These are phyloP conservation scores for Claviceps arundinis DNA, from an alignment of 2,329 filamentous ascomycete species.

Conservation along the genomic window DNA sequence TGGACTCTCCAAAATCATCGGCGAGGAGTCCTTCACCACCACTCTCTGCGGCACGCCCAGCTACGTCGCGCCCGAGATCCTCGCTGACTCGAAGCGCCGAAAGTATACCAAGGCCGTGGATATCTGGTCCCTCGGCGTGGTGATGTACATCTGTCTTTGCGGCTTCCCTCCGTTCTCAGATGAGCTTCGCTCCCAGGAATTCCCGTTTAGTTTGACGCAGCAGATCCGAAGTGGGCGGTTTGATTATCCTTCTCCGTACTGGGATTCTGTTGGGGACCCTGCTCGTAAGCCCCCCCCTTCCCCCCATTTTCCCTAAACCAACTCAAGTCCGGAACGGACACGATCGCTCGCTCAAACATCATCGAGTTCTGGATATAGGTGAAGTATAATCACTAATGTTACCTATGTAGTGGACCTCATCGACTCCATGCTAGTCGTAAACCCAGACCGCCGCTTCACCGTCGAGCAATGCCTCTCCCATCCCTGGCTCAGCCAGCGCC, in stretches of 20 bases:
- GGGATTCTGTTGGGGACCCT: slow-evolving; percentile 48
- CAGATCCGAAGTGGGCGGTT: slow-evolving; percentile 84
- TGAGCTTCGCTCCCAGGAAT: slow-evolving; percentile 68
- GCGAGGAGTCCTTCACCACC: slow-evolving; percentile 94
- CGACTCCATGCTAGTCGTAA: slow-evolving; percentile 84
- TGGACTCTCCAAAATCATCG: slow-evolving; percentile 94
- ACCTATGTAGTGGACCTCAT: slow-evolving; percentile 57
- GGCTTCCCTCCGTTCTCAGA: slow-evolving; percentile 96
- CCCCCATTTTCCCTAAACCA: not conserved
- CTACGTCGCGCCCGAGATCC: slow-evolving; percentile 91
- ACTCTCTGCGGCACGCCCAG: slow-evolving; percentile 94
- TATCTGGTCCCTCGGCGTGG: slow-evolving; percentile 93
- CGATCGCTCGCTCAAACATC: no score
- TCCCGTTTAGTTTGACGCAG: slow-evolving; percentile 74
- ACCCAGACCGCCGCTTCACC: slow-evolving; percentile 70
- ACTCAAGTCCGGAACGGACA: no score
- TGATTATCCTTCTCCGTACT: slow-evolving; percentile 93
- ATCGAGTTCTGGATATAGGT: no score
- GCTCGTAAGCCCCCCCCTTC: slow-evolving; percentile 40
- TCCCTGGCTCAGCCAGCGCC: slow-evolving; percentile 65
- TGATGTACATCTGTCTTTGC: slow-evolving; percentile 92
- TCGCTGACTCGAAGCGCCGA: slow-evolving; percentile 67
- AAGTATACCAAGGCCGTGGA: slow-evolving; percentile 93
- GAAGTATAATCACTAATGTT: not conserved
- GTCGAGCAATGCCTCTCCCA: slow-evolving; percentile 86